Evolutionary conservation across 1,139 yeast species (phyloP).

Genomic region (Scheffersomyces insectosa): DNA sequence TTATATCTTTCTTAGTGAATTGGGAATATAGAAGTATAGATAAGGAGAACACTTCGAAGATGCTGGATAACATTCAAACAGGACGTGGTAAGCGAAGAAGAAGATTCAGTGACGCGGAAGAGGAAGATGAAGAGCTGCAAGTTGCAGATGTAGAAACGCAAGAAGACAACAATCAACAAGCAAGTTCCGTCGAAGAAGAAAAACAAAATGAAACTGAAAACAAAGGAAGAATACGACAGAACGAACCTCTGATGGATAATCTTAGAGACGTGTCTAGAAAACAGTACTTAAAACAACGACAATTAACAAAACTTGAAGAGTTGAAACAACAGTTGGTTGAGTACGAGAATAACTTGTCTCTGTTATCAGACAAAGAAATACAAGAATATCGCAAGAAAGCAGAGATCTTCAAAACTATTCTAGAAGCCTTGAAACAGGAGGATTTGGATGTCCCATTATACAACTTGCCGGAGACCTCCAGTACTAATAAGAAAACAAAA

Average conservation of each 20-base stretch:
- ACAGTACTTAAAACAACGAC: slow-evolving; percentile 35
- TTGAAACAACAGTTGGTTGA: slow-evolving; percentile 42
- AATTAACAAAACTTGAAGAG: slow-evolving; percentile 21
- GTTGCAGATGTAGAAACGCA: slow-evolving; percentile 42
- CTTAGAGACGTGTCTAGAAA: slow-evolving; percentile 15
- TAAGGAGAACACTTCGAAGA: background rate
- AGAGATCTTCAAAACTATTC: slow-evolving; percentile 37
- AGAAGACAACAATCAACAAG: background rate
- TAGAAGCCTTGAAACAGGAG: slow-evolving; percentile 13
- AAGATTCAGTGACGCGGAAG: slow-evolving; percentile 14
- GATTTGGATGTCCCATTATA: slow-evolving; percentile 1
- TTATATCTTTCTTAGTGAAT: background rate
- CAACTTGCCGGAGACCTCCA: slow-evolving; percentile 5
- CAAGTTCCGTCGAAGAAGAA: slow-evolving; percentile 1
- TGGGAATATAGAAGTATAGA: background rate
- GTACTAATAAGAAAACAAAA: slow-evolving; percentile 45
- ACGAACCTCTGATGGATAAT: background rate
- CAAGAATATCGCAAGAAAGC: slow-evolving; percentile 51
- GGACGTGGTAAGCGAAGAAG: slow-evolving; percentile 23
- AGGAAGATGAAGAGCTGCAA: slow-evolving; percentile 13
- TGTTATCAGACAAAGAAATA: slow-evolving; percentile 49
- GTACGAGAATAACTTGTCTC: slow-evolving; percentile 52
- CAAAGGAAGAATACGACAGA: background rate
- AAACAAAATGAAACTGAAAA: slow-evolving; percentile 6
- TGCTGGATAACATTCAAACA: slow-evolving; percentile 9